A percentile compares a stretch with the other conserved stretches of the same genome.
Conservation (phyloP, 2,329 filamentous ascomycete species). For the Botryotinia globosa region DNA sequence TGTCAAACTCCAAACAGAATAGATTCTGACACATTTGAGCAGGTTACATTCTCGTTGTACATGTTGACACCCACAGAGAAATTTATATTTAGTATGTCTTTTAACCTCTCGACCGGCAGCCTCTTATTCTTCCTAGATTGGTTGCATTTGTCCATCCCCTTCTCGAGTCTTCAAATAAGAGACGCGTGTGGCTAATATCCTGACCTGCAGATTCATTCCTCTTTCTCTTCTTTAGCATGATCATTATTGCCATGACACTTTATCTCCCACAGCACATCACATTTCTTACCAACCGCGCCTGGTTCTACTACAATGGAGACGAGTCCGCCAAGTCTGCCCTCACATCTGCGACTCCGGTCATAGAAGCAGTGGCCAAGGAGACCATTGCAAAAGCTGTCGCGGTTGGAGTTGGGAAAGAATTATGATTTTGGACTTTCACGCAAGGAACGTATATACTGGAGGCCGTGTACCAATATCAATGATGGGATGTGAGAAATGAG, state of each 20-base stretch:
- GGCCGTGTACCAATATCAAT: constrained; percentile 14
- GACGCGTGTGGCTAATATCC: constrained; percentile 10
- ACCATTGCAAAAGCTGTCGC: constrained; percentile 28
- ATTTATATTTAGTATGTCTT: constrained; percentile 84
- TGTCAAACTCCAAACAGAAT: not conserved
- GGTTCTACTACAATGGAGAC: constrained; percentile 94
- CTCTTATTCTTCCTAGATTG: not conserved
- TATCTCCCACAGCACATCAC: constrained; percentile 92
- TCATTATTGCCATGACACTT: constrained; percentile 80
- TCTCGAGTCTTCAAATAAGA: not conserved
- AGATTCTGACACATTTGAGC: constrained; percentile 69
- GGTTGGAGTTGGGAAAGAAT: constrained; percentile 30
- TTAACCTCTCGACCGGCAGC: not conserved
- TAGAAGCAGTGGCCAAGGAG: constrained; percentile 32
- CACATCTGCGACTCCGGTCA: constrained; percentile 27
- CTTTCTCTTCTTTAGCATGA: constrained; percentile 84
- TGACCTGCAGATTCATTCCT: constrained; percentile 73
- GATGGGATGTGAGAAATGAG: constrained; percentile 3
- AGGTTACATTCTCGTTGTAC: constrained; percentile 94
- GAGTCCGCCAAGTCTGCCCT: constrained; percentile 44
- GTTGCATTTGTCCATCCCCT: not conserved
- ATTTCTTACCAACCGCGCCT: constrained; percentile 78
- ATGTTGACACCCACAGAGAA: constrained; percentile 97
- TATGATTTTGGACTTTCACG: constrained; percentile 22
- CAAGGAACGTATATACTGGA: not conserved